Conservation (phyloP, 257 asterid species). For the Gentiana dahurica region DNA sequence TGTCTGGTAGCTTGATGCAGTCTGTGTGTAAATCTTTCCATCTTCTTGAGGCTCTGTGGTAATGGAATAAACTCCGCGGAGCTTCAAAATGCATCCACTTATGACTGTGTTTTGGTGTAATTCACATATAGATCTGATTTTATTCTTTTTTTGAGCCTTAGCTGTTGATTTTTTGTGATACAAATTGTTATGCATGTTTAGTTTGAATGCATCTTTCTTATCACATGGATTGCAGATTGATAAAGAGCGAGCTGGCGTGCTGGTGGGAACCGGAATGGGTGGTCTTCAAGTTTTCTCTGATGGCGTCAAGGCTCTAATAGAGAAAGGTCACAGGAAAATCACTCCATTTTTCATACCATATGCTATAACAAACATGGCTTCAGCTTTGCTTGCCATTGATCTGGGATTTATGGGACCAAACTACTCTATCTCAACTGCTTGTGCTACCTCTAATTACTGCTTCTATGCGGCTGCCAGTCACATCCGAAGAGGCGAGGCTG, state of each 20-base stretch:
- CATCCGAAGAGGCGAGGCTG: slow-evolving; percentile 97
- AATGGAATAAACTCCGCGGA: too few relatives aligned
- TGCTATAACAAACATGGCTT: slow-evolving; percentile 88
- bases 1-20: too few relatives aligned
- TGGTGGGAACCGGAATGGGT: slow-evolving; percentile 95
- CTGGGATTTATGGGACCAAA: slow-evolving; percentile 93
- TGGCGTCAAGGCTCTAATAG: slow-evolving; percentile 75
- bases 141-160: too few relatives aligned
- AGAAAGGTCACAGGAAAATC: slow-evolving; percentile 72
- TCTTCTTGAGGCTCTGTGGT: too few relatives aligned
- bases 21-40: too few relatives aligned
- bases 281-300: slow-evolving; percentile 84
- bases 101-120: too few relatives aligned
- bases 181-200: not conserved
- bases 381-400: slow-evolving; percentile 90
- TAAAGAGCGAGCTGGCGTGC: slow-evolving; percentile 79
- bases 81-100: too few relatives aligned
- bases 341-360: slow-evolving; percentile 92
- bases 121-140: too few relatives aligned
- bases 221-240: slow-evolving; percentile 44
- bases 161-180: too few relatives aligned
- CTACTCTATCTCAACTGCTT: slow-evolving; percentile 91
- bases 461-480: slow-evolving; percentile 94
- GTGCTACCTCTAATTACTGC: slow-evolving; percentile 93
- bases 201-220: slow-evolving; percentile 6